These are phyloP conservation scores for Penicillium desertorum DNA, from an alignment of 495 filamentous ascomycete genomes.

Conservation along the genomic window DNA sequence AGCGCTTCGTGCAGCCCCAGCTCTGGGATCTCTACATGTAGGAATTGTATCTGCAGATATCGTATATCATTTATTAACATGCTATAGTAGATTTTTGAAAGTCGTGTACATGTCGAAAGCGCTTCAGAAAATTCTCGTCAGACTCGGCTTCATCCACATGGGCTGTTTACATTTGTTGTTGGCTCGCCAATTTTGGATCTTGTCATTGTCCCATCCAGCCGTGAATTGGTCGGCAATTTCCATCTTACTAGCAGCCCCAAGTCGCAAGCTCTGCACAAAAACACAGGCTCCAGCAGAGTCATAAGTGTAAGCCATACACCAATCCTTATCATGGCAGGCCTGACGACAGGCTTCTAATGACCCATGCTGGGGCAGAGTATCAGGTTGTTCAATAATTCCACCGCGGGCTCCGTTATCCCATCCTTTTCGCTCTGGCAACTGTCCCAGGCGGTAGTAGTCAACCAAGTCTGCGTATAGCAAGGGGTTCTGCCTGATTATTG, in stretches of 20 bases:
- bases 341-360: constrained; percentile 27
- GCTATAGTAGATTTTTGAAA: not conserved
- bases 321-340: constrained; percentile 28
- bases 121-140: constrained; percentile 31
- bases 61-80: not conserved
- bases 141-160: constrained; percentile 36
- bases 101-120: not conserved
- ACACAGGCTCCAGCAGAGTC: constrained; percentile 26
- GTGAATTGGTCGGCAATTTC: constrained; percentile 18
- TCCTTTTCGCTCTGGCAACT: constrained; percentile 18
- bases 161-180: constrained; percentile 21
- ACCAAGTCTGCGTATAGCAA: constrained; percentile 35
- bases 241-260: constrained; percentile 20
- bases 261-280: constrained; percentile 29
- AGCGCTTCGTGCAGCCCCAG: not conserved
- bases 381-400: constrained; percentile 26
- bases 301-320: constrained; percentile 36
- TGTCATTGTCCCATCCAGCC: constrained; percentile 36
- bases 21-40: not conserved
- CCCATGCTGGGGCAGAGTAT: constrained; percentile 24
- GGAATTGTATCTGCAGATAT: not conserved
- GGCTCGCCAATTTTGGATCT: constrained; percentile 27
- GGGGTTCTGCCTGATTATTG: constrained; percentile 14
- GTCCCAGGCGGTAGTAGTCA: constrained; percentile 26
- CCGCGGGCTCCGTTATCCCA: constrained; percentile 42